Percentiles rank a stretch among this genome's conserved stretches.
Evolutionary conservation across 345 rosid genomes (phyloP).

Genomic region (Eucalyptus marginata): DNA sequence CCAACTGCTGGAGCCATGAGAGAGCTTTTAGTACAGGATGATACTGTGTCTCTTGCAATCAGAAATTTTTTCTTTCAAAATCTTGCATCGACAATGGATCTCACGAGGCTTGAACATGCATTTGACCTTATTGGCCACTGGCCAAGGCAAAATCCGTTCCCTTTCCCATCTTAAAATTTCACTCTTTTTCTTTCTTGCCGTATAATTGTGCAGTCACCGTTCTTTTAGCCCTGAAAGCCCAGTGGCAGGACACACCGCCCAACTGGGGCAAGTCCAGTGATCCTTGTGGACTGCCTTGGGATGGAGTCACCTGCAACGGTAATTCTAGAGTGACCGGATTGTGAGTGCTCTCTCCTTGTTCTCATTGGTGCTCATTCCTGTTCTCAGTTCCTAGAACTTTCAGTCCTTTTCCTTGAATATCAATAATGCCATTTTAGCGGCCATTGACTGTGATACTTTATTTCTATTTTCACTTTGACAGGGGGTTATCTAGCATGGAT

Average conservation of each 20-base stretch:
- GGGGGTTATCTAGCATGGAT: constrained; percentile 79
- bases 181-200: not conserved
- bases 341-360: constrained; percentile 25
- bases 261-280: constrained; percentile 62
- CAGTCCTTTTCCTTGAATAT: not conserved
- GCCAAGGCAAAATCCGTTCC: not conserved
- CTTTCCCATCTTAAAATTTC: not conserved
- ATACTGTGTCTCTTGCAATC: not conserved
- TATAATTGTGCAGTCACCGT: constrained; percentile 39
- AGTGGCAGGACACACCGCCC: constrained; percentile 71
- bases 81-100: not conserved
- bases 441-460: not conserved
- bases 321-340: constrained; percentile 63
- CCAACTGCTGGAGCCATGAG: not conserved
- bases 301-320: constrained; percentile 62
- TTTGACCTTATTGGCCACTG: not conserved
- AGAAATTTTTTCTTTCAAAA: not conserved
- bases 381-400: not conserved
- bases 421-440: not conserved
- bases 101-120: not conserved
- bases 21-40: not conserved
- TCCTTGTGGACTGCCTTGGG: constrained; percentile 89
- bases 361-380: not conserved
- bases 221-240: constrained; percentile 63
- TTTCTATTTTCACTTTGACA: not conserved